Evolutionary conservation across 192 early-diverging fungal genomes (phyloP), one percentile per base, ranked within the genome.

Genomic region (Rhizophagus clarus): DNA sequence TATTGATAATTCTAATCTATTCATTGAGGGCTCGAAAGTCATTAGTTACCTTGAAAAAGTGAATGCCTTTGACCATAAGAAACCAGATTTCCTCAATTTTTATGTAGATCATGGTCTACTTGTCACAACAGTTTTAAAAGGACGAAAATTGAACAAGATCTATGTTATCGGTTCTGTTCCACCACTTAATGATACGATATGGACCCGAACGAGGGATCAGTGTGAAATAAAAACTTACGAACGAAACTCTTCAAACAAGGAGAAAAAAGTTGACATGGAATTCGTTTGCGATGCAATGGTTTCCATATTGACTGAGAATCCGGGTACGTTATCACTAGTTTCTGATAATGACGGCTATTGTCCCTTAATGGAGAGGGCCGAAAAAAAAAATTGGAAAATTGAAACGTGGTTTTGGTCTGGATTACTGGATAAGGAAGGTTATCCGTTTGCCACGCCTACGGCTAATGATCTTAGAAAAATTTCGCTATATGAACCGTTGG

Each of bases 21-120:
- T 64, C 29, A 64, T 64, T 64, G 63, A 64, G 22, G 63, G 63
- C 14, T 64, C 14, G 9, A 64, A 64, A 24, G 3, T 24, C 31
- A 20, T 26, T 66, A 32, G 63, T 66, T 17, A 49, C 2, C 47
- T 49, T 49, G 12, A 49, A 49, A 49, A 49, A 15, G 47, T 49
- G 12, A 49, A 49, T 66, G 63, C 26, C 24, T 66, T 2, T 66
- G 63, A 66, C 63, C 24, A 24, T 32, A 26, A 66, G 63, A 1
- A 66, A 66, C 63, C 47, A 49, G 15, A 66, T 3, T 66, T 66
- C 63, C 61, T 63, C 61, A 28, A 63, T 63, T 63, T 63, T 63
- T 63, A 63, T 63, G 61, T 63, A 63, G 61, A 63, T 63, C 8
- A 66, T 66, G 63, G 17, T 66, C 24, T 66, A 66, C 63, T 66